Evolutionary conservation across 192 early-diverging fungal species (phyloP), one percentile per base, ranked within the genome.

Genomic region (Linnemannia exigua): DNA sequence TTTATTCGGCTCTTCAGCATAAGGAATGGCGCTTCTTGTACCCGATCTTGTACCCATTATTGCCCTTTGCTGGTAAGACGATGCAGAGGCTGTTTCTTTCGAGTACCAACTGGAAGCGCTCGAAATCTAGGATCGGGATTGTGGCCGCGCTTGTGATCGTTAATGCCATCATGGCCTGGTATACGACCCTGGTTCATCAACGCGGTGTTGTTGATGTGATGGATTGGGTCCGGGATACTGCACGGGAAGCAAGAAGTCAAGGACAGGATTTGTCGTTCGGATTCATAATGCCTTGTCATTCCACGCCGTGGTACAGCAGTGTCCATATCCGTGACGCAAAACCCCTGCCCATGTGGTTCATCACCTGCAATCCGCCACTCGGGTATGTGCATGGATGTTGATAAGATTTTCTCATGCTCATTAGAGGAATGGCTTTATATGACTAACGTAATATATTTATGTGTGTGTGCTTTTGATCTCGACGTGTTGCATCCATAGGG

Each of bases 1-100:
- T 95, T n/a, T 97, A 97, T 79, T 96, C 95, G 58, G 67, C 96
- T 35, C 87, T 97, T 2, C 79, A 92, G 15, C 98, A 99, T 76
- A 99, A 98, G 90, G 98, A 99, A 87, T 97, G 96, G 84, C 93
- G 98, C 9, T 99, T 99, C 84, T 84, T 99, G n/a, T 95, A 94
- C 66, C 96, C 97, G 6, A 87, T 98, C 17, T 84, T 86, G 31
- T 99, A 41, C 95, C 98, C 52, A 84, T 95, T 83, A 7, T 90
- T 79, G 41, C 89, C 76, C 69, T 72, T 92, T 88, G 70, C 88
- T 66, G 88, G 86, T 17, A 80, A 89, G 80, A 74, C 88, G 28
- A 79, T 89, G 8, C 73, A 70, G 22, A 74, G 75, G 12, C 54
- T 82, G 16, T 77, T 72, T 25, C 51, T 75, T 3, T 68, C 76